Conservation (phyloP, 805 yeast genomes). For the Candida incommunis region DNA sequence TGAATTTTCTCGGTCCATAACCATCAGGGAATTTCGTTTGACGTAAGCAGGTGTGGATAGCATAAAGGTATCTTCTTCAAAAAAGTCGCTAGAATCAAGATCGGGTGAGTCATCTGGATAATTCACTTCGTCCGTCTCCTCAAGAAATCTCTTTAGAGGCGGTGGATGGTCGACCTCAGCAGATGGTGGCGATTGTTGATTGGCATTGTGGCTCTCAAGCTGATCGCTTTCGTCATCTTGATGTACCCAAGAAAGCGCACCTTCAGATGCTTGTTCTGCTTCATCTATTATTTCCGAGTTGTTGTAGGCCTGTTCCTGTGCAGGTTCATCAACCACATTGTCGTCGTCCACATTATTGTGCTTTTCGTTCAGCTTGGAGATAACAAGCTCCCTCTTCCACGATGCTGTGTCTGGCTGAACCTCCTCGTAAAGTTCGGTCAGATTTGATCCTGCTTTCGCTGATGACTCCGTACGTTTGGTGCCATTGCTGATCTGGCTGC, state of each 20-base stretch:
- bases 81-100: conserved; percentile 19
- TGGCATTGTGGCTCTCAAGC: no score
- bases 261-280: background rate
- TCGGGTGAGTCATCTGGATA: conserved; percentile 21
- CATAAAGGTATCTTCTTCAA: conserved; percentile 22
- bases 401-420: background rate
- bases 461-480: background rate
- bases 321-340: background rate
- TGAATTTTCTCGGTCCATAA: background rate
- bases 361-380: background rate
- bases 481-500: background rate
- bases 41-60: conserved; percentile 9
- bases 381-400: background rate
- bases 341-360: background rate
- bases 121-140: conserved; percentile 13
- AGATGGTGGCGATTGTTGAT: background rate
- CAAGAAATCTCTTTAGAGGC: background rate
- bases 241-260: background rate
- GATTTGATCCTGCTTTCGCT: background rate
- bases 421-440: background rate
- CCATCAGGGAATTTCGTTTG: background rate
- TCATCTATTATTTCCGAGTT: background rate
- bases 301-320: background rate
- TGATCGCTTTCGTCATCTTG: no score
- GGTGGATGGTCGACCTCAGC: background rate